These are phyloP conservation scores for Phytophthora rubi DNA, from an alignment of 352 stramenopile genomes.

Conservation along the genomic window DNA sequence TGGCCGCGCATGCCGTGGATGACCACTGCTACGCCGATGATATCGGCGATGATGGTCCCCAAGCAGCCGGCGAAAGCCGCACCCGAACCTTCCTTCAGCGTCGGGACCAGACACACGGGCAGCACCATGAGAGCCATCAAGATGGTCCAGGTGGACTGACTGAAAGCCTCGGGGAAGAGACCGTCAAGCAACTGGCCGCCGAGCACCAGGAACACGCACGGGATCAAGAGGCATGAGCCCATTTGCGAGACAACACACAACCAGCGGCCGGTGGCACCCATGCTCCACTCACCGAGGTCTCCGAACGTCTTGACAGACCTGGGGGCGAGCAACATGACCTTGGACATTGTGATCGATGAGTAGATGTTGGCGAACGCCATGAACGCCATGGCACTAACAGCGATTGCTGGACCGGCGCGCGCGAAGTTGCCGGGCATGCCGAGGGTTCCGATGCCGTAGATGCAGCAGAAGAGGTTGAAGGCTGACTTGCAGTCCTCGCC, in stretches of 20 bases:
- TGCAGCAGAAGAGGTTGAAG: constrained; percentile 72
- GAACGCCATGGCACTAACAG: constrained; percentile 57
- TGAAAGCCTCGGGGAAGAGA: constrained; percentile 61
- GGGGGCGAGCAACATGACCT: constrained; percentile 63
- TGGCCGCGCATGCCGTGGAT: constrained; percentile 64
- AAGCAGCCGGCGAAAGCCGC: constrained; percentile 65
- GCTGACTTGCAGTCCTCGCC: constrained; percentile 60
- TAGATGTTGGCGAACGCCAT: constrained; percentile 79
- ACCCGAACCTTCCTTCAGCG: constrained; percentile 67
- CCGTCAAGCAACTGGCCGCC: constrained; percentile 52
- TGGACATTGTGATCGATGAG: constrained; percentile 60
- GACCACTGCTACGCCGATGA: constrained; percentile 55
- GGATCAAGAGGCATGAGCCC: constrained; percentile 58
- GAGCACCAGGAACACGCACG: constrained; percentile 67
- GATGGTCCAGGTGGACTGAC: constrained; percentile 62
- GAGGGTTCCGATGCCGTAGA: constrained; percentile 76
- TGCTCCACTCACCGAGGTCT: constrained; percentile 65
- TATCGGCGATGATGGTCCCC: constrained; percentile 65
- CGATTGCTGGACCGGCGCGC: constrained; percentile 58
- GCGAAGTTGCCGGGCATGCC: constrained; percentile 78
- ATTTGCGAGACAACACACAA: constrained; percentile 63
- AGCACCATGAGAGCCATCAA: constrained; percentile 62
- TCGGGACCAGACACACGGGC: constrained; percentile 63
- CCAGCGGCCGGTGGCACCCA: constrained; percentile 57
- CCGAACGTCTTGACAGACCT: constrained; percentile 61